Percentiles rank a stretch among this genome's conserved stretches.
phyloP scores from a whole-genome alignment of 2,329 filamentous ascomycete genomes.

The Rutstroemia sp. region DNA sequence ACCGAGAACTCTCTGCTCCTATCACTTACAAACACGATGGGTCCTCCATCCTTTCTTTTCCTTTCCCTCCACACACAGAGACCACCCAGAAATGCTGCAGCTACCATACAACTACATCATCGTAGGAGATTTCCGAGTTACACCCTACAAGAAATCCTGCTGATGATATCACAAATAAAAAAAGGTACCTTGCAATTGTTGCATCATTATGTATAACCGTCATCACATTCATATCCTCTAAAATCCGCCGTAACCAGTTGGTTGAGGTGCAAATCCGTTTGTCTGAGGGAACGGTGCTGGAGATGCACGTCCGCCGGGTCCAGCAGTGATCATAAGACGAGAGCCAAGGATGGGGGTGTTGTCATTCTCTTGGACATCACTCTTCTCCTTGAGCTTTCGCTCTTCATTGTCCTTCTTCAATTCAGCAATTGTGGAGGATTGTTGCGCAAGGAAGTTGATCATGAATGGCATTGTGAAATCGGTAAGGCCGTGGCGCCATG shows the following conservation, averaged over 20 bases:
- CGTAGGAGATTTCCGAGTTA: constrained; percentile 20
- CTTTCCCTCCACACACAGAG: constrained; percentile 2
- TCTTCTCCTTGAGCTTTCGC: constrained; percentile 68
- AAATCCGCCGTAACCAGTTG: constrained; percentile 64
- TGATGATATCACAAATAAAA: constrained; percentile 16
- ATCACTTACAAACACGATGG: constrained; percentile 26
- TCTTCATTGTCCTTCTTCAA: constrained; percentile 96
- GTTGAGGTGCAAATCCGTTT: constrained; percentile 84
- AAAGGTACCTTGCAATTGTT: constrained; percentile 24
- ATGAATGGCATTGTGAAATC: constrained; percentile 99
- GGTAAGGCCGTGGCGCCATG: constrained; percentile 88
- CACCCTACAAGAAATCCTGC: constrained; percentile 15
- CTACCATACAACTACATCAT: constrained; percentile 27
- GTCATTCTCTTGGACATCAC: constrained; percentile 78
- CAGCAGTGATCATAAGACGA: constrained; percentile 92
- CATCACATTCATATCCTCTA: constrained; percentile 27
- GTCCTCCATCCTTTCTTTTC: background rate
- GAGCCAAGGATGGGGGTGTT: constrained; percentile 88
- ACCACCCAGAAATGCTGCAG: constrained; percentile 17
- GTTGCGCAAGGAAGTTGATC: constrained; percentile 95
- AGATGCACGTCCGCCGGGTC: constrained; percentile 50
- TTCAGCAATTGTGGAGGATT: constrained; percentile 74
- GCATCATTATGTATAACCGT: constrained; percentile 27
- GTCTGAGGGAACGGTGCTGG: constrained; percentile 65
- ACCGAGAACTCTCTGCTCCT: constrained; percentile 17